These are phyloP conservation scores for Ceriops tagal DNA, from an alignment of 345 rosid species.

Conservation along the genomic window DNA sequence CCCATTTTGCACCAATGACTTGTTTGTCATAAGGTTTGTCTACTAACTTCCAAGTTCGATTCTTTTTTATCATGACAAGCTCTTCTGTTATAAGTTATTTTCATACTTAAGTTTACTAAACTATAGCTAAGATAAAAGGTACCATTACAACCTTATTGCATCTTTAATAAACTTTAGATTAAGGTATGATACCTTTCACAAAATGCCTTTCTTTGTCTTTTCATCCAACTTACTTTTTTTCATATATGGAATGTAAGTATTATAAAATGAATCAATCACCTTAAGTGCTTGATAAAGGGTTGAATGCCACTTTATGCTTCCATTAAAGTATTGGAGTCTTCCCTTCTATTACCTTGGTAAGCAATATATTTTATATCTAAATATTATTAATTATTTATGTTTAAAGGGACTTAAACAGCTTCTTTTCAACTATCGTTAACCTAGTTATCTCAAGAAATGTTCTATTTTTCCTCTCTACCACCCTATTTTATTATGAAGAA, in stretches of 20 bases:
- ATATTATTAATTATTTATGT: background rate
- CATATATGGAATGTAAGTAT: background rate
- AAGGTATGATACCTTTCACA: background rate
- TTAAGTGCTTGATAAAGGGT: background rate
- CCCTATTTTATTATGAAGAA: background rate
- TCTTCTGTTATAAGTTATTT: background rate
- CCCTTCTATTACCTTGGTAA: background rate
- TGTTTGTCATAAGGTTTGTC: background rate
- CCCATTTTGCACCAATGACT: background rate
- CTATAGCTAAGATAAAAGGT: background rate
- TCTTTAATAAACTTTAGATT: background rate
- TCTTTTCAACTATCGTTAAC: background rate
- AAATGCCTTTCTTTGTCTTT: background rate
- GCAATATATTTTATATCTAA: background rate
- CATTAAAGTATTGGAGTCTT: background rate
- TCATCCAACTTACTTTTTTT: background rate
- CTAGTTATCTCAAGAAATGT: background rate
- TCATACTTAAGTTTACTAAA: background rate
- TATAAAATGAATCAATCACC: background rate
- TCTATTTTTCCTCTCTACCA: background rate
- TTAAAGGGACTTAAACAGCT: background rate
- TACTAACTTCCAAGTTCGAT: background rate
- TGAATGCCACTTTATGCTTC: background rate
- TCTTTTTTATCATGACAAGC: background rate
- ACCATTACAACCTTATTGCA: background rate